phyloP scores from a whole-genome alignment of 2,329 filamentous ascomycete species.

The Fusarium annulatum region DNA sequence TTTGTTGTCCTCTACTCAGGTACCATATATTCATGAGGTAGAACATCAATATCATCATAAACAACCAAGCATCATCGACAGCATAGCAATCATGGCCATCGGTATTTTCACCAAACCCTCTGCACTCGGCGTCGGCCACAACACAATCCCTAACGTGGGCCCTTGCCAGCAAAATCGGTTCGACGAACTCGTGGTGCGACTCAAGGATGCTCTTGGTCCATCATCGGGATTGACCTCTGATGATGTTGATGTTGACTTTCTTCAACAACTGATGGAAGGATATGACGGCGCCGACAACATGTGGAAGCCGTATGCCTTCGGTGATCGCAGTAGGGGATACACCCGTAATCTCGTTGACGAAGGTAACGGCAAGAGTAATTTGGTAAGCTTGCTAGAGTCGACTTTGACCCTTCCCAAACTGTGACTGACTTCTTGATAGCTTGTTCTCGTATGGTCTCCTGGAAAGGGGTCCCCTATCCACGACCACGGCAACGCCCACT shows the following conservation, averaged over 20 bases:
- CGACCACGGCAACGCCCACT: slow-evolving; percentile 89
- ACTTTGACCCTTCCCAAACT: slow-evolving; percentile 12
- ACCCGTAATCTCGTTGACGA: slow-evolving; percentile 91
- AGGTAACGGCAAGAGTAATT: slow-evolving; percentile 82
- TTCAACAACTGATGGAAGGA: slow-evolving; percentile 77
- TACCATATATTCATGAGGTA: slow-evolving; percentile 12
- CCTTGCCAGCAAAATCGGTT: slow-evolving; percentile 62
- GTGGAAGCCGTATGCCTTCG: slow-evolving; percentile 81
- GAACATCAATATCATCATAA: slow-evolving; percentile 21
- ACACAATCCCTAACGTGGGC: slow-evolving; percentile 37
- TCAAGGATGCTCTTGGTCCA: slow-evolving; percentile 80
- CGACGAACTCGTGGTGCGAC: slow-evolving; percentile 75
- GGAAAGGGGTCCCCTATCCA: slow-evolving; percentile 87
- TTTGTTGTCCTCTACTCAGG: slow-evolving; percentile 41
- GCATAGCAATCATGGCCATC: slow-evolving; percentile 50
- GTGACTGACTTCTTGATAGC: slow-evolving; percentile 58
- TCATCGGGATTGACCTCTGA: slow-evolving; percentile 84
- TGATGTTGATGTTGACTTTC: slow-evolving; percentile 79
- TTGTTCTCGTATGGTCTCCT: slow-evolving; percentile 90
- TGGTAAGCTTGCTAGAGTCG: slow-evolving; percentile 60
- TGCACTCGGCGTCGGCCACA: slow-evolving; percentile 28
- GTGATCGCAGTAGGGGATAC: slow-evolving; percentile 77
- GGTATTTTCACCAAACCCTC: slow-evolving; percentile 46
- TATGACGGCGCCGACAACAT: slow-evolving; percentile 77
- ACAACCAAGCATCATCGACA: slow-evolving; percentile 26